Evolutionary conservation across 2,329 filamentous ascomycete genomes (phyloP).

Genomic region (Fusarium sp.): DNA sequence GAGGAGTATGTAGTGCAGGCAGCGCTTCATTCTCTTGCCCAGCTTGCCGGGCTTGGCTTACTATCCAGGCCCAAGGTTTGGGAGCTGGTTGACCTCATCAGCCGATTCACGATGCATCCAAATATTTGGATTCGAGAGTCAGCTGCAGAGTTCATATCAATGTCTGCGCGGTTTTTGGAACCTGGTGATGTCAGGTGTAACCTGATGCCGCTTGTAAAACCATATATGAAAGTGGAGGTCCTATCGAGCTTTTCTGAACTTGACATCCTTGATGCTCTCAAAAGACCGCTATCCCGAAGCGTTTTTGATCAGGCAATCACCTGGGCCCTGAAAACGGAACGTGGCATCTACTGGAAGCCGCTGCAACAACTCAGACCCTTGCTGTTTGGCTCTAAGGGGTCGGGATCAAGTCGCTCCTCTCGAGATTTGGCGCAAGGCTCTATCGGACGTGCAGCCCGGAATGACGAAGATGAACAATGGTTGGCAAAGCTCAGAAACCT

Average conservation of each 20-base stretch:
- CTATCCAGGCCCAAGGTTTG: constrained; percentile 85
- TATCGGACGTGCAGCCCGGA: constrained; percentile 73
- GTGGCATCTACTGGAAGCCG: constrained; percentile 87
- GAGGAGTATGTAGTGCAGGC: constrained; percentile 96
- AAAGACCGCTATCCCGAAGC: constrained; percentile 78
- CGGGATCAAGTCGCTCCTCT: constrained; percentile 62
- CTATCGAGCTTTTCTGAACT: constrained; percentile 74
- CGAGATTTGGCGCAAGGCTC: constrained; percentile 65
- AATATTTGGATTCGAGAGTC: constrained; percentile 96
- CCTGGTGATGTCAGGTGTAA: constrained; percentile 85
- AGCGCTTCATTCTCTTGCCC: constrained; percentile 85
- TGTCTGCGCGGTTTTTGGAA: constrained; percentile 78
- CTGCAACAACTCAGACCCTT: constrained; percentile 70
- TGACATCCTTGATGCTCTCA: constrained; percentile 80
- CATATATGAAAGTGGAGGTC: constrained; percentile 80
- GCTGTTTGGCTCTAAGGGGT: constrained; percentile 69
- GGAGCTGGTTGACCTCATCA: constrained; percentile 86
- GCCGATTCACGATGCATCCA: constrained; percentile 89
- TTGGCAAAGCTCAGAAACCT: constrained; percentile 84
- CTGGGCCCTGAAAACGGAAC: constrained; percentile 86
- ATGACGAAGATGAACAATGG: constrained; percentile 95
- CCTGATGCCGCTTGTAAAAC: constrained; percentile 78
- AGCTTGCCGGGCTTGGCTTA: constrained; percentile 86
- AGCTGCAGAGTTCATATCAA: constrained; percentile 82
- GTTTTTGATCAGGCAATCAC: constrained; percentile 86